These are phyloP conservation scores for Chlamydomonas reinhardtii DNA, from an alignment of 163 green algal genomes.

Conservation along the genomic window DNA sequence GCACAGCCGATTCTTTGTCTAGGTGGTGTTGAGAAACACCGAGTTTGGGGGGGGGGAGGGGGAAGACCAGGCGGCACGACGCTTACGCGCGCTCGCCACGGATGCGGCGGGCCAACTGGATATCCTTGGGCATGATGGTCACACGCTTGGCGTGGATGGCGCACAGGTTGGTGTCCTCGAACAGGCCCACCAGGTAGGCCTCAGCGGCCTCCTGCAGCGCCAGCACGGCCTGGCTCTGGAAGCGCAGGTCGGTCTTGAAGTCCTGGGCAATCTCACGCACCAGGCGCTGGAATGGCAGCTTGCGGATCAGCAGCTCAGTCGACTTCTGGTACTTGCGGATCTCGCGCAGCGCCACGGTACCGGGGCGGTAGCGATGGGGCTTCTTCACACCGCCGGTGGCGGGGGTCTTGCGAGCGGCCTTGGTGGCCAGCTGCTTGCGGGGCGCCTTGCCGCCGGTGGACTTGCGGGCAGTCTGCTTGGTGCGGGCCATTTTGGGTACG, in stretches of 20 bases:
- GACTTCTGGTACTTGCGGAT: constrained; percentile 98
- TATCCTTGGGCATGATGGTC: constrained; percentile 99
- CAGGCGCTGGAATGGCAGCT: constrained; percentile 97
- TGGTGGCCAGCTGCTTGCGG: constrained; percentile 91
- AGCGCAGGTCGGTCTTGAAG: constrained; percentile 95
- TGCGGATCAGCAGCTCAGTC: constrained; percentile 97
- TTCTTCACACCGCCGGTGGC: constrained; percentile 84
- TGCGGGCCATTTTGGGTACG: constrained; percentile 69
- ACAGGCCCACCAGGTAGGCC: constrained; percentile 79
- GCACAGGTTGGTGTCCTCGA: constrained; percentile 84
- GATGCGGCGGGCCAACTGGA: constrained; percentile 96
- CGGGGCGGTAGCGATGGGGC: constrained; percentile 89
- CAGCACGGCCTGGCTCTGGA: constrained; percentile 84
- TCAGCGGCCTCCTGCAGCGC: constrained; percentile 89
- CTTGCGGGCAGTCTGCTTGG: constrained; percentile 90
- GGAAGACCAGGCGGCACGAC: too few species aligned
- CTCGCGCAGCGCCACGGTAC: constrained; percentile 90
- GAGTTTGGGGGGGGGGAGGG: neutral
- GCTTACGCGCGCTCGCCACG: constrained; percentile 48
- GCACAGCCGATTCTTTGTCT: too few species aligned
- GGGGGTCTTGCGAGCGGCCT: constrained; percentile 86
- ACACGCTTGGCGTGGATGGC: constrained; percentile 99
- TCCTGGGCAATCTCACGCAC: constrained; percentile 97
- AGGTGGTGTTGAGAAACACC: neutral
- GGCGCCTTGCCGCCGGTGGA: constrained; percentile 89